Percentiles rank a stretch among this genome's conserved stretches.
Conservation (phyloP, 345 rosid genomes). For the Acer campestre region DNA sequence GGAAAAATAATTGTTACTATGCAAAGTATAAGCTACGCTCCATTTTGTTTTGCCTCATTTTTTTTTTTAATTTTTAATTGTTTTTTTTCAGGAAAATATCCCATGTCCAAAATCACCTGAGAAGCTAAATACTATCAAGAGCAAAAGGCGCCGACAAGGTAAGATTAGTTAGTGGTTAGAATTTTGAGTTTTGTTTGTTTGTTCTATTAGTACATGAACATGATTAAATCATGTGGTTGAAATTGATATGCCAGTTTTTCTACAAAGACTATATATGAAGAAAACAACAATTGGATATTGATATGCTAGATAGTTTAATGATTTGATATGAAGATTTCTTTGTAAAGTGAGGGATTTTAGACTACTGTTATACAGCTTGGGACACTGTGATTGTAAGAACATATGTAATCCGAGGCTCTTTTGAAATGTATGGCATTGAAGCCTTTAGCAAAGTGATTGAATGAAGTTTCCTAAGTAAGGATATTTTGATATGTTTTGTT, state of each 20-base stretch:
- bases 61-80: background rate
- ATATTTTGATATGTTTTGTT: background rate
- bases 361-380: background rate
- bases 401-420: background rate
- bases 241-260: background rate
- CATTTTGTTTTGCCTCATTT: too few species aligned
- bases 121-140: constrained; percentile 59
- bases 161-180: constrained; percentile 16
- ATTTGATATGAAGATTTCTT: background rate
- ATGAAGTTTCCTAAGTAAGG: background rate
- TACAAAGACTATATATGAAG: background rate
- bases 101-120: constrained; percentile 94
- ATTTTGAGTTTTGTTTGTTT: background rate
- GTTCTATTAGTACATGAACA: background rate
- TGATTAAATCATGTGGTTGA: background rate
- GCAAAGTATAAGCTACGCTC: background rate
- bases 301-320: background rate
- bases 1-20: background rate
- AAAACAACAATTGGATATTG: background rate
- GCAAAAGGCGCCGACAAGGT: constrained; percentile 68
- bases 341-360: background rate
- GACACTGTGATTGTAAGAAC: background rate
- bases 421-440: background rate
- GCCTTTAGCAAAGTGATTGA: background rate
- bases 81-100: constrained; percentile 58